Conservation (phyloP, 2,329 filamentous ascomycete species). For the Tympanopsis confertula region DNA sequence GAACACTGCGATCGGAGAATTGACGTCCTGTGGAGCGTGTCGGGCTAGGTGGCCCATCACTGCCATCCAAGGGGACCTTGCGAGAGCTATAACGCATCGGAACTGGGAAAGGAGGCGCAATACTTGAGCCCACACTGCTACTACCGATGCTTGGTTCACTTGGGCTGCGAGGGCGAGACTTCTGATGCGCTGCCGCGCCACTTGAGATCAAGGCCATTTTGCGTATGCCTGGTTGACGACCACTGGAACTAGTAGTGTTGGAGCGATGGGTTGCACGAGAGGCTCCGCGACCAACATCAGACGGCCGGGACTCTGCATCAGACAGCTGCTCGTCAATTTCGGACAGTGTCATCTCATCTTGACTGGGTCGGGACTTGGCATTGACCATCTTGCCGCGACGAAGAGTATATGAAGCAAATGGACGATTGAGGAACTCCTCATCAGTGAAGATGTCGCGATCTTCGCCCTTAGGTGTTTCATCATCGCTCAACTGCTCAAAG, state of each 20-base stretch:
- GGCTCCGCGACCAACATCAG: slow-evolving; percentile 2
- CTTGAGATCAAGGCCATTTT: slow-evolving; percentile 72
- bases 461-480: not conserved
- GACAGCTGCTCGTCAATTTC: not conserved
- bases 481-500: slow-evolving; percentile 55
- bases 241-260: slow-evolving; percentile 21
- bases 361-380: not conserved
- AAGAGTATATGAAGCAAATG: not conserved
- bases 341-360: not conserved
- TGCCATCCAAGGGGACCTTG: slow-evolving; percentile 53
- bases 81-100: slow-evolving; percentile 81
- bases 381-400: not conserved
- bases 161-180: slow-evolving; percentile 12
- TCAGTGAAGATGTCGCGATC: not conserved
- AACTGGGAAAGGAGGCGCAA: slow-evolving; percentile 78
- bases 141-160: slow-evolving; percentile 36
- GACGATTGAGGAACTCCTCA: not conserved
- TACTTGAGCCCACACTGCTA: slow-evolving; percentile 48
- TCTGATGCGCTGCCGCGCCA: slow-evolving; percentile 59
- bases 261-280: slow-evolving; percentile 23
- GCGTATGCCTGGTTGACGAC: slow-evolving; percentile 53
- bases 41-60: slow-evolving; percentile 70
- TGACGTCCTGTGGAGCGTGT: slow-evolving; percentile 40
- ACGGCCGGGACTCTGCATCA: not conserved
- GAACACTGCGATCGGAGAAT: slow-evolving; percentile 35